Conservation (phyloP, 805 yeast genomes). For the Priceomyces castillae region DNA sequence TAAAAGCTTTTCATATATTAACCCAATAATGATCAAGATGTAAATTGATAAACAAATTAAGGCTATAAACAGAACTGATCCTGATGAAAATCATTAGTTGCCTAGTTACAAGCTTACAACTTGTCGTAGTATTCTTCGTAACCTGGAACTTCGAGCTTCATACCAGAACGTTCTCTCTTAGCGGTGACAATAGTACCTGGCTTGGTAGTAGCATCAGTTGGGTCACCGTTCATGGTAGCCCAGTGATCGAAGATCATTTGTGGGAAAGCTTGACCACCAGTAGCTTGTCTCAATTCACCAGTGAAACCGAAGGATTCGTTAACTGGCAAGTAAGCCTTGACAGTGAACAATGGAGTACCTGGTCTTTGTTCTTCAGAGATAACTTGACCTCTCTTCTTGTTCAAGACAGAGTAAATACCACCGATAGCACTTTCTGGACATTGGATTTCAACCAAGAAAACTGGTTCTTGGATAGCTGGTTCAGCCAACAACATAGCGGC, state of each 20-base stretch:
- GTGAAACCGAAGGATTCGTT: constrained; percentile 99
- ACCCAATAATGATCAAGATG: constrained; percentile 2
- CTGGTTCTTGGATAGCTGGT: constrained; percentile 99
- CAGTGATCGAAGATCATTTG: constrained; percentile 99
- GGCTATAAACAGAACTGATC: constrained; percentile 7
- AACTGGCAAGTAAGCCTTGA: constrained; percentile 99
- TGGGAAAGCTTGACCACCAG: constrained; percentile 99
- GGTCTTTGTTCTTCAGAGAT: constrained; percentile 99
- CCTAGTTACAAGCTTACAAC: constrained; percentile 47
- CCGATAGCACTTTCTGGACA: constrained; percentile 99
- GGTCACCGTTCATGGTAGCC: constrained; percentile 89
- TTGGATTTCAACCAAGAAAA: constrained; percentile 98
- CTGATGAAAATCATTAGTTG: not conserved
- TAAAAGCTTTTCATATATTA: not conserved
- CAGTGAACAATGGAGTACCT: constrained; percentile 99
- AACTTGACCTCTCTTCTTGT: constrained; percentile 99
- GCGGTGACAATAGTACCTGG: constrained; percentile 58
- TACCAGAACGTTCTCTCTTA: constrained; percentile 92
- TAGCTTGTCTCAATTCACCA: constrained; percentile 98
- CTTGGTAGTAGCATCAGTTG: constrained; percentile 76
- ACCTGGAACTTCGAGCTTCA: constrained; percentile 97
- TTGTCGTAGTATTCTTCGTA: constrained; percentile 98
- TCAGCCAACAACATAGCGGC: constrained; percentile 97
- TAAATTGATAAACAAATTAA: constrained; percentile 4
- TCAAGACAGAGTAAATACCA: constrained; percentile 99